phyloP scores from a whole-genome alignment of 2,329 filamentous ascomycete genomes.

The Curvularia lunata region DNA sequence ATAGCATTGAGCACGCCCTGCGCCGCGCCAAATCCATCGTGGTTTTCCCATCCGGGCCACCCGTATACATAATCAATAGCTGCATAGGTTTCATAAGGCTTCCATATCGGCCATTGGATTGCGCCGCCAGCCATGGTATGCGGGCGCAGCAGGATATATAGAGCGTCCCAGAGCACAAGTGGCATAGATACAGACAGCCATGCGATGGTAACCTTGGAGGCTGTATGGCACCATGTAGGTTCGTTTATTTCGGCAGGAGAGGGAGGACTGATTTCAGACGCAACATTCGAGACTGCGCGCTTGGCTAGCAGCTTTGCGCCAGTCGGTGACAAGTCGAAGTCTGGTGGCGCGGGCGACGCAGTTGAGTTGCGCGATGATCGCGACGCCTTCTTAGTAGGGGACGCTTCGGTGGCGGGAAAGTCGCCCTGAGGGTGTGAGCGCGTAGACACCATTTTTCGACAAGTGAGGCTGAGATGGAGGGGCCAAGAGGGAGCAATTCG shows the following conservation, averaged over 20 bases:
- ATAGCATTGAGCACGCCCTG: constrained; percentile 73
- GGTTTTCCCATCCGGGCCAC: constrained; percentile 68
- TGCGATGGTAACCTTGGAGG: constrained; percentile 64
- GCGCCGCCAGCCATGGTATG: constrained; percentile 80
- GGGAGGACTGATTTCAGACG: constrained; percentile 21
- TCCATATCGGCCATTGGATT: constrained; percentile 74
- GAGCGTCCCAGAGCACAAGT: constrained; percentile 80
- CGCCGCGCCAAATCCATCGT: constrained; percentile 77
- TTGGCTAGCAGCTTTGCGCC: constrained; percentile 26
- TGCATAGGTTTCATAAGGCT: constrained; percentile 81
- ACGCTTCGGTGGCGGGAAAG: constrained; percentile 46
- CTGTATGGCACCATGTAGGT: constrained; percentile 63
- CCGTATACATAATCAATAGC: constrained; percentile 83
- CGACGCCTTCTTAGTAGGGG: constrained; percentile 46
- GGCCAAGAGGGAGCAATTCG: background rate
- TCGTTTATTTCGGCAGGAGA: constrained; percentile 31
- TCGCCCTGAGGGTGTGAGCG: constrained; percentile 46
- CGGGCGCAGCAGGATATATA: constrained; percentile 80
- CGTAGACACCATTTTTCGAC: constrained; percentile 48
- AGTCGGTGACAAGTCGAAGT: constrained; percentile 26
- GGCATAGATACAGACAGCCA: constrained; percentile 80
- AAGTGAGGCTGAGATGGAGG: background rate
- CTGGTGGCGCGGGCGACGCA: constrained; percentile 39
- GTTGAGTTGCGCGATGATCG: constrained; percentile 42
- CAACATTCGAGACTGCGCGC: constrained; percentile 34